These are phyloP conservation scores for Coprinopsis strossmayeri DNA, from an alignment of 768 basidiomycete genomes.

Conservation along the genomic window DNA sequence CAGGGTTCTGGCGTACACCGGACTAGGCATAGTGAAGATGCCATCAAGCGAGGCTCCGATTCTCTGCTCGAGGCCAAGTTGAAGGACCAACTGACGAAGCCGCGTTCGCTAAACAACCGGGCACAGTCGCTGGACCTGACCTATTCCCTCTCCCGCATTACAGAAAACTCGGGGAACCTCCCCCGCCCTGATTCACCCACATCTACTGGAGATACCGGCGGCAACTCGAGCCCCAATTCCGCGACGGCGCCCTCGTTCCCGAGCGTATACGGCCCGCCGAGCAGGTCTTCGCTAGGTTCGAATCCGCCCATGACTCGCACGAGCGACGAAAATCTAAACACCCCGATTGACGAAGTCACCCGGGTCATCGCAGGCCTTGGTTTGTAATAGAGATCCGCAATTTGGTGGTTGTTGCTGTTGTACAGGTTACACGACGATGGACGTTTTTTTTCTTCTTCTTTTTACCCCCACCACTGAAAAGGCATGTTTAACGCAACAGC, in stretches of 20 bases:
- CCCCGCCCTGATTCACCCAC: slow-evolving; percentile 76
- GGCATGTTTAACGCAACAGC: neutral
- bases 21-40: slow-evolving; percentile 66
- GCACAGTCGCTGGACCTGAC: slow-evolving; percentile 89
- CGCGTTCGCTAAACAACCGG: slow-evolving; percentile 77
- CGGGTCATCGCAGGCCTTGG: slow-evolving; percentile 75
- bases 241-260: slow-evolving; percentile 77
- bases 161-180: slow-evolving; percentile 54
- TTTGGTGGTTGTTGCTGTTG: neutral
- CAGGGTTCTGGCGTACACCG: slow-evolving; percentile 70
- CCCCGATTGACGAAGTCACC: slow-evolving; percentile 52
- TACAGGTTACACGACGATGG: neutral
- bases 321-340: neutral
- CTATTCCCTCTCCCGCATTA: slow-evolving; percentile 75
- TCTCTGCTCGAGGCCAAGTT: slow-evolving; percentile 79
- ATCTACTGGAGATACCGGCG: slow-evolving; percentile 68
- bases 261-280: slow-evolving; percentile 71
- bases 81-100: slow-evolving; percentile 70
- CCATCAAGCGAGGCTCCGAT: slow-evolving; percentile 77
- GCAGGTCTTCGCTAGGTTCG: slow-evolving; percentile 8
- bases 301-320: slow-evolving; percentile 2
- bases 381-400: slow-evolving; percentile 42
- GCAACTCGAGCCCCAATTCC: slow-evolving; percentile 74
- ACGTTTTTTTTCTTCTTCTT: slow-evolving; percentile 4
- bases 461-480: neutral